phyloP scores from a whole-genome alignment of 129 eudicot species.

The Kitagawia praeruptora region DNA sequence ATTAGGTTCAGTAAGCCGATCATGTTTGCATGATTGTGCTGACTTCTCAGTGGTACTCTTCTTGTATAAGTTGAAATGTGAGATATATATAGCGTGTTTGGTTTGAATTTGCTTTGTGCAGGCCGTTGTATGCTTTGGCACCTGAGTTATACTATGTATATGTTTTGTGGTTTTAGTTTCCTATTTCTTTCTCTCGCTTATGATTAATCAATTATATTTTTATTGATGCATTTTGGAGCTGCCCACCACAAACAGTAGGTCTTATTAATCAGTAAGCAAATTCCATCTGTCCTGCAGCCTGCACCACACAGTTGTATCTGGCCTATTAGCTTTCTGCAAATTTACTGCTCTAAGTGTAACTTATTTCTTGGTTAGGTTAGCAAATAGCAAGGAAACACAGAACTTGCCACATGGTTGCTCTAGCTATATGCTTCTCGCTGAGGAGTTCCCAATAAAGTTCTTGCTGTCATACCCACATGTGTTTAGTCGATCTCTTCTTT shows the following conservation, averaged over 20 bases:
- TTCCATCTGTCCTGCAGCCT: background rate
- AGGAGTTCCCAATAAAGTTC: no score
- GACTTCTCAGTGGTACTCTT: constrained; percentile 9
- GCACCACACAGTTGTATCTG: background rate
- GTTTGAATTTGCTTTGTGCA: background rate
- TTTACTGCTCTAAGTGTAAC: no score
- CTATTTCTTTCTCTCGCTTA: background rate
- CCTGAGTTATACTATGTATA: background rate
- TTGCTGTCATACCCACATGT: no score
- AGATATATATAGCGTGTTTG: background rate
- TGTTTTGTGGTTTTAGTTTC: background rate
- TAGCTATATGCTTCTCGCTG: no score
- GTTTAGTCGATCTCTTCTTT: no score
- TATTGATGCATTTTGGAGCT: background rate
- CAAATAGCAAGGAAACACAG: no score
- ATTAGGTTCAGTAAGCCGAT: constrained; percentile 1
- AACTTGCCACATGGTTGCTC: no score
- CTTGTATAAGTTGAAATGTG: background rate
- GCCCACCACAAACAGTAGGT: background rate
- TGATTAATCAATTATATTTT: background rate
- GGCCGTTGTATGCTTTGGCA: no score
- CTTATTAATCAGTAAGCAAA: background rate
- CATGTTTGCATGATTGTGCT: constrained; percentile 10
- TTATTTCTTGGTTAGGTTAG: no score
- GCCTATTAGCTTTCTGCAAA: background rate